Percentiles rank a stretch among this genome's conserved stretches.
These are phyloP conservation scores for Lepidium africanum DNA, from an alignment of 345 rosid species.

Conservation along the genomic window DNA sequence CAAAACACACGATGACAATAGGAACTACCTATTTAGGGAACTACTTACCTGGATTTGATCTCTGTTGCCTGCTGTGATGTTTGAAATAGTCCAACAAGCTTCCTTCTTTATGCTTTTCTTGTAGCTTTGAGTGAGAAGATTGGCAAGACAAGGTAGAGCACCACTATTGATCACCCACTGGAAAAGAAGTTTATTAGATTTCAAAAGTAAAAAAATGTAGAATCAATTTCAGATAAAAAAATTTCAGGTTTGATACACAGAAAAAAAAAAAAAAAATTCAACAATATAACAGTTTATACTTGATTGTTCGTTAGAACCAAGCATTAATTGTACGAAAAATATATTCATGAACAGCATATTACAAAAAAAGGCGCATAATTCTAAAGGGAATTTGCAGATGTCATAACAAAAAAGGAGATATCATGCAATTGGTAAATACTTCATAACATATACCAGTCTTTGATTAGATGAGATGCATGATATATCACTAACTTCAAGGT, in stretches of 20 bases:
- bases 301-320: not conserved
- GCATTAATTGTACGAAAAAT: not conserved
- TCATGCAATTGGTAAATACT: not conserved
- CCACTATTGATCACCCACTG: slow-evolving; percentile 66
- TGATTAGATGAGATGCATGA: not conserved
- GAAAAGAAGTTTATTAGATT: slow-evolving; percentile 12
- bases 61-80: slow-evolving; percentile 87
- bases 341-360: not conserved
- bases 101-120: slow-evolving; percentile 95
- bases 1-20: not conserved
- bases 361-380: not conserved
- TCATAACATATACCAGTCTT: not conserved
- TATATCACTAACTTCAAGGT: not conserved
- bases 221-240: not conserved
- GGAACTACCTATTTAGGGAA: not conserved
- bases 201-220: not conserved
- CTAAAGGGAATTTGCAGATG: not conserved
- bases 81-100: slow-evolving; percentile 98
- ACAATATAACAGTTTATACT: not conserved
- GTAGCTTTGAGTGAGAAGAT: slow-evolving; percentile 56
- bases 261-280: not conserved
- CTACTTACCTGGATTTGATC: slow-evolving; percentile 74
- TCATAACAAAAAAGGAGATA: not conserved
- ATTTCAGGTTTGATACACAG: not conserved
- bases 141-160: slow-evolving; percentile 66